These are phyloP conservation scores for Dendrobium officinale DNA, from an alignment of 106 monocot species.

Conservation along the genomic window DNA sequence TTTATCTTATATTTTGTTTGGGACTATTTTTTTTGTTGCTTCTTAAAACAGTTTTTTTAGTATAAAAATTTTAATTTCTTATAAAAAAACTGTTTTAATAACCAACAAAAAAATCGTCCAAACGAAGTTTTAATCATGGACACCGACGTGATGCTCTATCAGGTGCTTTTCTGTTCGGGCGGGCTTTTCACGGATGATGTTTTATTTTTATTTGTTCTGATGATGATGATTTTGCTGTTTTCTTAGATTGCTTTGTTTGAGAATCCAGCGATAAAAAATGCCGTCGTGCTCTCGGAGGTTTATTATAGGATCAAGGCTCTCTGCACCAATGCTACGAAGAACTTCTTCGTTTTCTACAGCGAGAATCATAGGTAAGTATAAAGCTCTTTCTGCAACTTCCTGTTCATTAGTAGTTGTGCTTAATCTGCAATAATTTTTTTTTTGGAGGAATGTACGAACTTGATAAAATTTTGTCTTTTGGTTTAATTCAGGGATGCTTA, in stretches of 20 bases:
- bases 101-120: too few species aligned
- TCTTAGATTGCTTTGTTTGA: slow-evolving; percentile 89
- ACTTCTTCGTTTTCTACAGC: slow-evolving; percentile 82
- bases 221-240: background rate
- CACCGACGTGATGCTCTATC: slow-evolving; percentile 95
- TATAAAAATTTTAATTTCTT: too few species aligned
- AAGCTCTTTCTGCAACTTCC: background rate
- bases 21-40: too few species aligned
- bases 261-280: slow-evolving; percentile 76
- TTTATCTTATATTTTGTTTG: slow-evolving; percentile 24
- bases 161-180: slow-evolving; percentile 21
- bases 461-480: background rate
- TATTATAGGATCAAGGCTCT: slow-evolving; percentile 73
- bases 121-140: slow-evolving; percentile 38
- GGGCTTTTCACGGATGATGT: background rate
- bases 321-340: slow-evolving; percentile 47
- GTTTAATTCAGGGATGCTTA: slow-evolving; percentile 59
- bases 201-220: background rate
- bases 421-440: background rate
- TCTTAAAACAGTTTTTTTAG: too few species aligned
- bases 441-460: background rate
- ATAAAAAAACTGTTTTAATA: too few species aligned
- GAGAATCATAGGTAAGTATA: slow-evolving; percentile 63
- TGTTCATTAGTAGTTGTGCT: background rate
- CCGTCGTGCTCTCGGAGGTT: slow-evolving; percentile 74